These are phyloP conservation scores for Epichloe coenophiala DNA, from an alignment of 2,329 filamentous ascomycete genomes.

Conservation along the genomic window DNA sequence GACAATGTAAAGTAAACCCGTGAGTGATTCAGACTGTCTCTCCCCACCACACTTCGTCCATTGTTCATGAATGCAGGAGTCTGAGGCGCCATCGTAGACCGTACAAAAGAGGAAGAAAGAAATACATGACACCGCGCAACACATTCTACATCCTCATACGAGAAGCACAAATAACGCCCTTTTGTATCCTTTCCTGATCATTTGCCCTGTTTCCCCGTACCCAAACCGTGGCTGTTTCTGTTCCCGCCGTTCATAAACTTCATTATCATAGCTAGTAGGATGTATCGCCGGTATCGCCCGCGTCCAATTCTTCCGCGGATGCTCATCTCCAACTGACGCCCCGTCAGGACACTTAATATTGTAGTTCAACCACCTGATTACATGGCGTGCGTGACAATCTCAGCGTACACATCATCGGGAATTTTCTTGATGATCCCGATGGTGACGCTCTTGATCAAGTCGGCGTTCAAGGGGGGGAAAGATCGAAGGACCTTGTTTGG, in stretches of 20 bases:
- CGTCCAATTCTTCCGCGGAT: too few relatives aligned
- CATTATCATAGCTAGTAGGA: background rate
- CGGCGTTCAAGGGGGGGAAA: slow-evolving; percentile 74
- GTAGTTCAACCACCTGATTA: slow-evolving; percentile 17
- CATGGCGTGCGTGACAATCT: slow-evolving; percentile 78
- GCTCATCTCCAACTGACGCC: too few relatives aligned
- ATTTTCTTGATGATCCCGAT: slow-evolving; percentile 82
- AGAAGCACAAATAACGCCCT: background rate
- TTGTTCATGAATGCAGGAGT: too few relatives aligned
- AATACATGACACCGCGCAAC: background rate
- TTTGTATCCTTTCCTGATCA: background rate
- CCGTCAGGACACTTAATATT: too few relatives aligned
- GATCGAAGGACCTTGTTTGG: slow-evolving; percentile 86
- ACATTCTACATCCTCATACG: background rate
- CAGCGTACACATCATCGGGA: slow-evolving; percentile 77
- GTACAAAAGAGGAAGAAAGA: background rate
- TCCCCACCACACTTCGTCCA: too few relatives aligned
- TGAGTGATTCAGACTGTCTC: background rate
- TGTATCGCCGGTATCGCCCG: background rate
- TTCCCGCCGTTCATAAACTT: background rate
- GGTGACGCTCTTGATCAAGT: slow-evolving; percentile 72
- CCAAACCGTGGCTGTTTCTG: background rate
- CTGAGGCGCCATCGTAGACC: too few relatives aligned
- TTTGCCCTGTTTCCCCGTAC: background rate
- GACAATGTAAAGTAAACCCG: background rate